Evolutionary conservation across 805 yeast genomes (phyloP), one percentile per base, ranked within the genome.

Genomic region (Saturnispora besseyi): DNA sequence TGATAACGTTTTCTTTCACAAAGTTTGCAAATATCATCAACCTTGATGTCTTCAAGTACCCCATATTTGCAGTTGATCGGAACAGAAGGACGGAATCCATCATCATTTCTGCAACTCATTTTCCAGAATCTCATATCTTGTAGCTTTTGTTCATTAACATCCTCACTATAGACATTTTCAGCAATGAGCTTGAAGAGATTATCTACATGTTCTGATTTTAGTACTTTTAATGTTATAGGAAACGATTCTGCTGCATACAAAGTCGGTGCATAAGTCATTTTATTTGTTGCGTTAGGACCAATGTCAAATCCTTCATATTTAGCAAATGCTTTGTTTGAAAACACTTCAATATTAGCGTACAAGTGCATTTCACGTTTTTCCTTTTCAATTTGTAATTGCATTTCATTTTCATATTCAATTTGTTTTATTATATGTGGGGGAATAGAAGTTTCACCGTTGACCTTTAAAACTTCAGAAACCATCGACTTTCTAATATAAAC

Each of bases 401-500:
- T 84, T 51, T 72, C 76, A 10, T 70, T 68, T 59, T 91, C 97
- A 44, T 67, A 70, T 45, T 77, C 74, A 18, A 93, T 76, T 53
- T 81, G 82, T 18, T 72, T 67, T 0, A 86, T 78, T 24, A 93
- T 79, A 59, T 86, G 85, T 1, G 62, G 57, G 2, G 98, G 97
- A 6, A 79, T 75, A 44, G 75, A 81, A 3, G 66, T 75, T 21
- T 77, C 79, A 1, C 67, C 58, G 3, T 75, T 77, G 0, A 77
- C 80, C 11, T 79, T 80, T 51, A 93, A 71, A 13, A 91, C 72
- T 11, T 73, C 74, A 2, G 71, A 73, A 36, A 79, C 65, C 37
- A 76, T 76, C 2, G 76, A 68, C 60, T 86, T 80, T 49, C 95
- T 76, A 54, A 90, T 77, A 62, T 93, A 93, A 2, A 93, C 98